Base-by-base conservation (phyloP, 2,329 filamentous ascomycete genomes). In the Fusarium compactum region DNA sequence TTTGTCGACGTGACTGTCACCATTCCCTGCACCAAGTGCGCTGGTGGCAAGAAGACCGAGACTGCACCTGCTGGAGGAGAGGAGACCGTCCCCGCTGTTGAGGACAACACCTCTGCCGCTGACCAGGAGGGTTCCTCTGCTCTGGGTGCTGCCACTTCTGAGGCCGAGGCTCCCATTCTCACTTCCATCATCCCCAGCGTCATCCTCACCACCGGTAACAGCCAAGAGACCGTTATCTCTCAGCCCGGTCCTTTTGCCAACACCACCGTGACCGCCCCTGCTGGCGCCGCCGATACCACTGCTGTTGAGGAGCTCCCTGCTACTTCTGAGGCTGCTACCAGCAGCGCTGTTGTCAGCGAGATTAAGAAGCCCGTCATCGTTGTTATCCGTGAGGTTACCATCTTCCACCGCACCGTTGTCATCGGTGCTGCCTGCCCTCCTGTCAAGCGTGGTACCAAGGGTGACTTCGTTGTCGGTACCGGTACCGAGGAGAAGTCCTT, bases 371-470 rank as follows among this genome's bases (percentile, higher is more conserved):
- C 72, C 14, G 62, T 65, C 40, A 69, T 74, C 10, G 57, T 74
- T 44, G 67, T 74, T 45, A 72, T 74, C 44, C 67, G 65, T 5
- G 64, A 74, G 27, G 63, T 71, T 32, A 74, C 72, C 50, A 60
- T 74, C 59, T 74, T 74, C 69, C 65, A 71, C 62, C 64, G 64
- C 50, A 69, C 61, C 11, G 32, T 72, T 18, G 69, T 72, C 24
- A 69, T 76, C 38, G 74, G 74, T 65, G 74, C 68, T 30, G 72
- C 71, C 52, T 76, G 74, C 69, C 74, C 74, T n/a, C 58, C 58
- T 40, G 74, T 76, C 56, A 69, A 69, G 62, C 45, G 61, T 30
- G 62, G 58, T 15, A 60, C 38, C 43, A 64, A 59, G 47, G 74
- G 74, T 22, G 63, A 65, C 43, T 76, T 53, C 62, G 47, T 70